A percentile compares a stretch with the other conserved stretches of the same genome.
These are phyloP conservation scores for Kazachstania martiniae DNA, from an alignment of 805 yeast genomes.

Conservation along the genomic window DNA sequence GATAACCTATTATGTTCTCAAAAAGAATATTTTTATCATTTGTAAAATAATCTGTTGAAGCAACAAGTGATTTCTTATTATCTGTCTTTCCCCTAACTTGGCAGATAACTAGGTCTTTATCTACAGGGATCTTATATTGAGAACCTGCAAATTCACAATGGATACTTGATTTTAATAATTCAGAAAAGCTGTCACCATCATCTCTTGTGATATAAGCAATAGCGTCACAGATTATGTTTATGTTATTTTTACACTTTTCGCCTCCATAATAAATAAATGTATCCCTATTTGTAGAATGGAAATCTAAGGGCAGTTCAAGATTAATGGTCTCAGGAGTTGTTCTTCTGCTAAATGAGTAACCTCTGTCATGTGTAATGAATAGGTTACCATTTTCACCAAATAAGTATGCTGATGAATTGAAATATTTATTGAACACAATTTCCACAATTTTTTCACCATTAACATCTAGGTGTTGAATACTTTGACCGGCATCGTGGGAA, in stretches of 20 bases:
- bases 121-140: conserved; percentile 34
- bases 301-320: conserved; percentile 38
- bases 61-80: conserved; percentile 27
- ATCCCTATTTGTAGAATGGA: conserved; percentile 45
- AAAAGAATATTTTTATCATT: conserved; percentile 33
- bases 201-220: conserved; percentile 55
- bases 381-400: conserved; percentile 41
- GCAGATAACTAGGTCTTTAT: conserved; percentile 55
- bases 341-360: conserved; percentile 37
- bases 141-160: conserved; percentile 60
- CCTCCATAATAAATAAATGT: conserved; percentile 64
- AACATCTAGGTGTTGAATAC: conserved; percentile 33
- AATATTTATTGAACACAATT: conserved; percentile 49
- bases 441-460: conserved; percentile 35
- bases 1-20: conserved; percentile 59
- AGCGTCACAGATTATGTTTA: conserved; percentile 40
- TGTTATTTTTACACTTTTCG: conserved; percentile 41
- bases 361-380: conserved; percentile 60
- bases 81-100: conserved; percentile 33
- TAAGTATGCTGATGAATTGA: conserved; percentile 23
- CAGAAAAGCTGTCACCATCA: conserved; percentile 53
- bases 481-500: conserved; percentile 60
- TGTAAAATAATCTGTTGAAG: conserved; percentile 46
- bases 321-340: conserved; percentile 42
- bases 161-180: conserved; percentile 41